Conservation (phyloP, 202 grass and related monocot species). For the Saccharum hybrid region DNA sequence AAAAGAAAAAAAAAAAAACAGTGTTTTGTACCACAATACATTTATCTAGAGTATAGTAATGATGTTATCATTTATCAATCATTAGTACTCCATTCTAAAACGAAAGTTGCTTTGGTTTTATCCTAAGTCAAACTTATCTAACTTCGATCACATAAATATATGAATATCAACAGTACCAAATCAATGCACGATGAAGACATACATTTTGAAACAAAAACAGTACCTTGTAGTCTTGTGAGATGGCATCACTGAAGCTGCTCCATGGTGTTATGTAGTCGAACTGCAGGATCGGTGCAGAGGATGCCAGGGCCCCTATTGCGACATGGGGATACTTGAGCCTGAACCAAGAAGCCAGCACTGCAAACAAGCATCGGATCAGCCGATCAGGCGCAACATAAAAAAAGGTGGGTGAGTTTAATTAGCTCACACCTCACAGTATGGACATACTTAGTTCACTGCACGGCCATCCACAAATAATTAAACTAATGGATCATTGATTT, state of each 20-base stretch:
- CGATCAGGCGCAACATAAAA: background rate
- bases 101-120: background rate
- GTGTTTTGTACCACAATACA: background rate
- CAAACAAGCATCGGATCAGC: constrained; percentile 1
- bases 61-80: background rate
- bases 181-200: background rate
- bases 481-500: no score
- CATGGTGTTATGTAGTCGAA: constrained; percentile 81
- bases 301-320: constrained; percentile 76
- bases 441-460: no score
- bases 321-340: constrained; percentile 95
- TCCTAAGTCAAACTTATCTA: no score
- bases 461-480: no score
- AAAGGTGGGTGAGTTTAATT: no score
- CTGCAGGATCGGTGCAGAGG: constrained; percentile 88
- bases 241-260: constrained; percentile 79
- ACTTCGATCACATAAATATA: no score
- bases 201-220: background rate
- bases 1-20: background rate
- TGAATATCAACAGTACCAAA: background rate
- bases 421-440: no score
- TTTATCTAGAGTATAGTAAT: background rate
- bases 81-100: background rate
- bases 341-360: constrained; percentile 97
- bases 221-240: constrained; percentile 85